A percentile compares a stretch with the other conserved stretches of the same genome.
These are phyloP conservation scores for Aspergillus neotritici DNA, from an alignment of 2,329 filamentous ascomycete species.

Conservation along the genomic window DNA sequence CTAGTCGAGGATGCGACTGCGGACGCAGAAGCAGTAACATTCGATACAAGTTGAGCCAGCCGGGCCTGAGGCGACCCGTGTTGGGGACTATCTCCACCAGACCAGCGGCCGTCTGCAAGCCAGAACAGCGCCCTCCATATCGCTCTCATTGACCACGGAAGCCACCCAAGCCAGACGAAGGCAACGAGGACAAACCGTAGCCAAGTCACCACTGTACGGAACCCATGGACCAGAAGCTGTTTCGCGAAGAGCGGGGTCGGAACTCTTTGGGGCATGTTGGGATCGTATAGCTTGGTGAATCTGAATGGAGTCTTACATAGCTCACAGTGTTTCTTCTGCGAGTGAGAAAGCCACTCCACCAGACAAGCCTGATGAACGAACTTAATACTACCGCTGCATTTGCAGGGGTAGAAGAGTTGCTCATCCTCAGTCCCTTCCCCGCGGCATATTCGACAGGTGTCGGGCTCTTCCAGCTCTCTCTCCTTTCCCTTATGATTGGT, in stretches of 20 bases:
- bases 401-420: conserved; percentile 94
- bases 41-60: conserved; percentile 20
- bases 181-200: conserved; percentile 70
- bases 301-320: conserved; percentile 97
- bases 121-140: conserved; percentile 94
- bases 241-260: conserved; percentile 75
- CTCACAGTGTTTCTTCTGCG: conserved; percentile 99
- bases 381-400: conserved; percentile 98
- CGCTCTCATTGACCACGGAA: conserved; percentile 85
- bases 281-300: conserved; percentile 95
- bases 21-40: conserved; percentile 21
- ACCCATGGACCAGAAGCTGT: conserved; percentile 67
- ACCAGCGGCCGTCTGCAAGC: conserved; percentile 74
- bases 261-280: conserved; percentile 81
- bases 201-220: conserved; percentile 70
- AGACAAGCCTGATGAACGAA: conserved; percentile 96
- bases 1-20: conserved; percentile 18
- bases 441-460: conserved; percentile 96
- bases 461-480: conserved; percentile 50
- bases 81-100: conserved; percentile 25
- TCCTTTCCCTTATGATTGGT: conserved; percentile 36
- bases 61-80: conserved; percentile 15
- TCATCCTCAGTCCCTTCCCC: conserved; percentile 77
- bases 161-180: conserved; percentile 79
- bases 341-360: conserved; percentile 98